These are phyloP conservation scores for Linum trigynum DNA, from an alignment of 345 rosid species.

Conservation along the genomic window DNA sequence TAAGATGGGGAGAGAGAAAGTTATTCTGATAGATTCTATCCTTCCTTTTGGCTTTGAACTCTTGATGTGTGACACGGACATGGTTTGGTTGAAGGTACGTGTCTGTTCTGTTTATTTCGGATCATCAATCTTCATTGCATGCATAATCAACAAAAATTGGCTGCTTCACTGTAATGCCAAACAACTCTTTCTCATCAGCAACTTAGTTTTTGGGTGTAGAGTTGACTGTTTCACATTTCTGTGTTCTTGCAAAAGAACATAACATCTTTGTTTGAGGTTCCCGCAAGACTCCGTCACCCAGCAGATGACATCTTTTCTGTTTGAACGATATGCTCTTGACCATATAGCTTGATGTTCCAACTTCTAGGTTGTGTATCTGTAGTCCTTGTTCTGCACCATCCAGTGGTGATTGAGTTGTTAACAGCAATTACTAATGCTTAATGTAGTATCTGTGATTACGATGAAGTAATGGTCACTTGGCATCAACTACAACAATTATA, in stretches of 20 bases:
- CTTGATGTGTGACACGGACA: conserved; percentile 95
- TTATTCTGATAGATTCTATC: conserved; percentile 68
- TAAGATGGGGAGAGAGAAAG: conserved; percentile 99
- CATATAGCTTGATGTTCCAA: neutral
- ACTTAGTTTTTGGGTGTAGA: neutral
- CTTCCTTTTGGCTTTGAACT: conserved; percentile 83
- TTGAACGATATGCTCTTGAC: neutral
- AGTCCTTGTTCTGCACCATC: neutral
- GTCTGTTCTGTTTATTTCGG: neutral
- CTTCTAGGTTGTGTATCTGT: no score
- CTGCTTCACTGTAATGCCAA: neutral
- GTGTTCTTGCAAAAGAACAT: neutral
- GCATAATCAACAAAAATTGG: neutral
- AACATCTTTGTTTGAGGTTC: neutral
- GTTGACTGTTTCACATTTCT: neutral
- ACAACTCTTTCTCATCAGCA: neutral
- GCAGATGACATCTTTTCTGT: neutral
- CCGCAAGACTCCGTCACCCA: neutral
- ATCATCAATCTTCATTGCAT: neutral
- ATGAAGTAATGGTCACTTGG: neutral
- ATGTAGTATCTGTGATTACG: no score
- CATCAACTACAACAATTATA: neutral
- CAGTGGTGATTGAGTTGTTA: neutral
- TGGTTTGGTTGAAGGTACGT: conserved; percentile 95
- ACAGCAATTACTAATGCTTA: neutral